Evolutionary conservation across 768 basidiomycete species (phyloP).

Genomic region (Omphalotus guepiniiformis): DNA sequence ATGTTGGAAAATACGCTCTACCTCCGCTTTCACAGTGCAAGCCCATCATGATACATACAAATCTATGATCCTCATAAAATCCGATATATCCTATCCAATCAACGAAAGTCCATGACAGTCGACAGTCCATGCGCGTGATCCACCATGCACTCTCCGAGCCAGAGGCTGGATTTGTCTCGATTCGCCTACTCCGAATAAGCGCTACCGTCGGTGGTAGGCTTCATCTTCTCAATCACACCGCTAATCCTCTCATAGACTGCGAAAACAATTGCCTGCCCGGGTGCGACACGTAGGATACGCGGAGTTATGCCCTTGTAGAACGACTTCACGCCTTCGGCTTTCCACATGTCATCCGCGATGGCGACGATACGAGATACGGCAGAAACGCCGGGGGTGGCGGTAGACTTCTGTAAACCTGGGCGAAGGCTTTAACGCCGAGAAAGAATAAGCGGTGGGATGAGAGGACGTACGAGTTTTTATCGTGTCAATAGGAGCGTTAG

Average conservation of each 20-base stretch:
- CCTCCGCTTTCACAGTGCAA: too few species aligned
- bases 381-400: conserved; percentile 65
- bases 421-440: conserved; percentile 7
- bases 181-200: conserved; percentile 79
- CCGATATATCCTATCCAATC: too few species aligned
- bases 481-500: conserved; percentile 93
- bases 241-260: conserved; percentile 94
- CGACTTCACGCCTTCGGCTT: conserved; percentile 77
- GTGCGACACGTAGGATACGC: conserved; percentile 91
- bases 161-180: too few species aligned
- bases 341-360: conserved; percentile 93
- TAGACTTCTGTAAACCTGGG: conserved; percentile 81
- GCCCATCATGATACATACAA: too few species aligned
- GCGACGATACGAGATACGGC: conserved; percentile 74
- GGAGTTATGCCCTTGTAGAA: conserved; percentile 99
- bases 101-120: too few species aligned
- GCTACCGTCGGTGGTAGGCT: conserved; percentile 50
- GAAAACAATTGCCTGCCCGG: conserved; percentile 96
- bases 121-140: too few species aligned
- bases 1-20: too few species aligned
- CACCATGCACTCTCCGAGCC: too few species aligned
- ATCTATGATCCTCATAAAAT: too few species aligned
- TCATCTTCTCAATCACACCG: conserved; percentile 63
- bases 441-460: conserved; percentile 12
- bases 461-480: conserved; percentile 82